Base-by-base conservation (phyloP, 768 basidiomycete genomes). In the Termitomyces sp. region DNA sequence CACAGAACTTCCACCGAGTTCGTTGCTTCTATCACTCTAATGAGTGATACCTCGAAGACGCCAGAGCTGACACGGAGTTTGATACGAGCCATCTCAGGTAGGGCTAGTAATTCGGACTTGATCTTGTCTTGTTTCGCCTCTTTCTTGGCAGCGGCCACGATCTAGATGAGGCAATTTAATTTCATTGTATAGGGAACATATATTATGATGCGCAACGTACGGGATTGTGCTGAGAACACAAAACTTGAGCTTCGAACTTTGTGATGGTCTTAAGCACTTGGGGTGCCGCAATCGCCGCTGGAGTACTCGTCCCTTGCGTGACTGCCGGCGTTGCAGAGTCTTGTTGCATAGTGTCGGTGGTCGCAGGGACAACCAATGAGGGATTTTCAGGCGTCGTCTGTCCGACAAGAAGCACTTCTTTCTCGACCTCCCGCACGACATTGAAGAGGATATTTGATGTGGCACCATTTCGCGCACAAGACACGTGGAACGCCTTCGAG, bases 161-260 rank as follows among this genome's bases (percentile, higher is more conserved):
- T 85, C 93, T 95, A 61, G 9, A 40, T 33, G 7, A 21, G 46
- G 33, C 45, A 21, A 10, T 38, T 61, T 9, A 58, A 50, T 41
- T 51, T 56, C 12, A 46, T 5, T 11, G 14, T 46, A 28, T 49
- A 35, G 48, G 5, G 50, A 19, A 28, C 45, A 50, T 42, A 12
- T 35, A n/a, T 37, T 50, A 42, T 48, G 41, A 52, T 51, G n/a
- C 5, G 15, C 15, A 42, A 77, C 91, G 60, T 67, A 95, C 94
- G 9, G 94, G 94, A 64, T 97, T 98, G 66, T 98, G 95, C 63
- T 89, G 87, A 1, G 86, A 73, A 67, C 95, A 98, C 3, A 95
- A 70, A 12, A 93, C 75, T 62, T 91, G 84, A 4, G 91, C 80
- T 62, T 85, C 85, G 8, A 78, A 67, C 70, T 93, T 93, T 74